A percentile compares a stretch with the other conserved stretches of the same genome.
phyloP scores from a whole-genome alignment of 2,329 filamentous ascomycete genomes.

The Hortaea sp. region DNA sequence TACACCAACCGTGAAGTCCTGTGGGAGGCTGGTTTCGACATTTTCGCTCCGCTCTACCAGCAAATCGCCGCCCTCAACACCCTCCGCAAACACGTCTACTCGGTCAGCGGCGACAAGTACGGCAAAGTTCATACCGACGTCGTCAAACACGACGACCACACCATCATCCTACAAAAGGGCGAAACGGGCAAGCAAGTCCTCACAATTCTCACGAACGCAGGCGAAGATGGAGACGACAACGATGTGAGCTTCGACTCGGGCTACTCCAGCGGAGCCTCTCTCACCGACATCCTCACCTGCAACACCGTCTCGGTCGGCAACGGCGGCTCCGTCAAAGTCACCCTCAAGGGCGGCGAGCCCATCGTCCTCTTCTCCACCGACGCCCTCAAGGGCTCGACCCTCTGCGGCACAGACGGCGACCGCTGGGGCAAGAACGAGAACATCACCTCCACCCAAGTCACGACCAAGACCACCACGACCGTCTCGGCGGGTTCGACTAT shows the following conservation, averaged over 20 bases:
- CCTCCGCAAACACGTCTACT: slow-evolving; percentile 35
- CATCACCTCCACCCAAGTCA: slow-evolving; percentile 1
- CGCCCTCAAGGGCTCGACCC: slow-evolving; percentile 14
- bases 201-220: slow-evolving; percentile 35
- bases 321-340: slow-evolving; percentile 18
- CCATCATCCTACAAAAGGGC: slow-evolving; percentile 37
- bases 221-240: slow-evolving; percentile 20
- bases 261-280: slow-evolving; percentile 14
- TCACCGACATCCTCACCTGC: slow-evolving; percentile 29
- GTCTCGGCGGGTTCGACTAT: background rate
- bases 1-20: slow-evolving; percentile 29
- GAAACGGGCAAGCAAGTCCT: slow-evolving; percentile 31
- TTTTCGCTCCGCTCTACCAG: slow-evolving; percentile 31
- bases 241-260: slow-evolving; percentile 26
- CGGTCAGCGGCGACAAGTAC: slow-evolving; percentile 27
- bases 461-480: background rate
- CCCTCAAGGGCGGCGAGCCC: slow-evolving; percentile 25
- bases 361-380: slow-evolving; percentile 22
- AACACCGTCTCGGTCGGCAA: slow-evolving; percentile 15
- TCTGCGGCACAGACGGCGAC: slow-evolving; percentile 12
- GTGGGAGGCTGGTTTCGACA: slow-evolving; percentile 31
- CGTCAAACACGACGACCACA: slow-evolving; percentile 34
- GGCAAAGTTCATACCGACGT: slow-evolving; percentile 31
- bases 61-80: slow-evolving; percentile 30
- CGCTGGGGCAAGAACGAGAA: slow-evolving; percentile 1